phyloP scores from a whole-genome alignment of 2,329 filamentous ascomycete species.

The Trematosphaeria pertusa region DNA sequence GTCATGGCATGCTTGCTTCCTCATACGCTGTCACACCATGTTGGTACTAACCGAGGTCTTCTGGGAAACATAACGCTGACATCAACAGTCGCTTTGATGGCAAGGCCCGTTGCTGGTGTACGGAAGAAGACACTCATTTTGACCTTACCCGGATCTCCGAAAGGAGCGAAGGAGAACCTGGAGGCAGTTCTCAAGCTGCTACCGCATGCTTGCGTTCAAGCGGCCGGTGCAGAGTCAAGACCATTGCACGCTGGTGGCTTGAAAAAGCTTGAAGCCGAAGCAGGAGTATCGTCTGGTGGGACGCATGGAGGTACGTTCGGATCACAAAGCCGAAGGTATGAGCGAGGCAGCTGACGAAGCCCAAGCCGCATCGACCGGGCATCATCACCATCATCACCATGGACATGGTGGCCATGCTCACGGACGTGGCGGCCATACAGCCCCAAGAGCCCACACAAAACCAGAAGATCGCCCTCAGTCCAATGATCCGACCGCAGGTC shows the following conservation, averaged over 20 bases:
- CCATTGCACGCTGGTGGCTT: constrained; percentile 80
- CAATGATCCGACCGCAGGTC: constrained; percentile 66
- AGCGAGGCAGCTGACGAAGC: no score
- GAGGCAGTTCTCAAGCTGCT: constrained; percentile 87
- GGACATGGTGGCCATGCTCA: constrained; percentile 64
- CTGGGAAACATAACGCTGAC: constrained; percentile 20
- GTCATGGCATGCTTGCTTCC: constrained; percentile 89
- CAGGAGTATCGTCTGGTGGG: constrained; percentile 57
- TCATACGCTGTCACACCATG: constrained; percentile 89
- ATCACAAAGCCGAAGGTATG: no score
- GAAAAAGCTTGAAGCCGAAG: constrained; percentile 83
- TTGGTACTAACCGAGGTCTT: constrained; percentile 58
- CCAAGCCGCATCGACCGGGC: no score
- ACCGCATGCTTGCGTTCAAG: constrained; percentile 93
- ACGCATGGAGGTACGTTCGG: constrained; percentile 27
- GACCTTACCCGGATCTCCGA: constrained; percentile 92
- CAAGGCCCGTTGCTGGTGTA: constrained; percentile 87
- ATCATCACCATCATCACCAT: constrained; percentile 58
- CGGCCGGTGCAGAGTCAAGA: constrained; percentile 82
- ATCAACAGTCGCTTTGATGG: constrained; percentile 88
- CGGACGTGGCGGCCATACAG: constrained; percentile 60
- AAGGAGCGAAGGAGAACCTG: constrained; percentile 93
- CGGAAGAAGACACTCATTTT: constrained; percentile 82
- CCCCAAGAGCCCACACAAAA: constrained; percentile 72
- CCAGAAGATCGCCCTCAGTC: constrained; percentile 64